A percentile compares a stretch with the other conserved stretches of the same genome.
Evolutionary conservation across 2,329 filamentous ascomycete genomes (phyloP).

Genomic region (Penicillium corylophilum): DNA sequence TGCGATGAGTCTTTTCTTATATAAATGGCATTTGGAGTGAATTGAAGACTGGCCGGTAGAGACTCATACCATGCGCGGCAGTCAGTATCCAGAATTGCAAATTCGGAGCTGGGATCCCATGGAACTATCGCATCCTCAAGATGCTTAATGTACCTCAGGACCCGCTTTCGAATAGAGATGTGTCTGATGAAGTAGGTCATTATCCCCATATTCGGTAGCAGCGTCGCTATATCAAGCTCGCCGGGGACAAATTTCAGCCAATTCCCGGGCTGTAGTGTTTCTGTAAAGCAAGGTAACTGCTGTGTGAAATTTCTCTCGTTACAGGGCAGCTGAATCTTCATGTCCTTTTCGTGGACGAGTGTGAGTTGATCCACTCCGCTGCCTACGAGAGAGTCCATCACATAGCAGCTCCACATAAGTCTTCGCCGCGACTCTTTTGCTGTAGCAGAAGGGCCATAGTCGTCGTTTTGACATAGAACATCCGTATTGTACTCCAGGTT

Average conservation of each 20-base stretch:
- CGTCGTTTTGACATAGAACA: constrained; percentile 24
- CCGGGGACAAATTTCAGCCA: constrained; percentile 16
- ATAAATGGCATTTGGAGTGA: constrained; percentile 20
- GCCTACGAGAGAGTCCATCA: constrained; percentile 29
- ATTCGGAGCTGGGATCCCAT: constrained; percentile 19
- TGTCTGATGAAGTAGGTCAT: constrained; percentile 25
- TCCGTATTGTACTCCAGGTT: constrained; percentile 35
- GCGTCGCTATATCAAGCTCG: constrained; percentile 6
- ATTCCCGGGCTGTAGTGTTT: constrained; percentile 22
- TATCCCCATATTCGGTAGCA: constrained; percentile 22
- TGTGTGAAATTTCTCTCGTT: constrained; percentile 31
- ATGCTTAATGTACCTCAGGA: constrained; percentile 25
- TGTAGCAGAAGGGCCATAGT: constrained; percentile 16
- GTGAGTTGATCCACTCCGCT: constrained; percentile 34
- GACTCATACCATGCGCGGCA: constrained; percentile 23
- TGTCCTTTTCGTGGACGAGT: constrained; percentile 28
- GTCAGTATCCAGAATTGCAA: constrained; percentile 18
- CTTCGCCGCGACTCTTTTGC: constrained; percentile 30
- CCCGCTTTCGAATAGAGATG: constrained; percentile 21
- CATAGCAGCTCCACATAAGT: constrained; percentile 34
- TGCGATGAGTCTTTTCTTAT: constrained; percentile 22
- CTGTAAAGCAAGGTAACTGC: constrained; percentile 29
- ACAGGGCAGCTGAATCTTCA: constrained; percentile 35
- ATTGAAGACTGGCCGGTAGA: constrained; percentile 20
- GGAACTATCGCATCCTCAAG: constrained; percentile 23